phyloP scores from a whole-genome alignment of 1,284 basidiomycete species.

The Serendipita sp. region DNA sequence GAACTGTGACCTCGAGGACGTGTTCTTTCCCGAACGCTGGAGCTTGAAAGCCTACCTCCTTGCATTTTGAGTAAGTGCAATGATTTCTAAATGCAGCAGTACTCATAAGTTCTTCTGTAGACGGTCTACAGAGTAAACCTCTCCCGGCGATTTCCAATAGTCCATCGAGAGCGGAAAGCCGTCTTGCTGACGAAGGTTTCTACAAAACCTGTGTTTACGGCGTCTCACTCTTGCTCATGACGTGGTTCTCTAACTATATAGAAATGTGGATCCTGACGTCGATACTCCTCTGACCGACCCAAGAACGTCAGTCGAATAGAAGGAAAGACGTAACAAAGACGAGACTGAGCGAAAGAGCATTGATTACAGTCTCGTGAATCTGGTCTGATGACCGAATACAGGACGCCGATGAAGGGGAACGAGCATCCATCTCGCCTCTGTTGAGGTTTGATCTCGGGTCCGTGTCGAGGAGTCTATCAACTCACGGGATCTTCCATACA shows the following conservation, averaged over 20 bases:
- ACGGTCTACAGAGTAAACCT: no score
- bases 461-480: not conserved
- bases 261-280: not conserved
- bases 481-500: not conserved
- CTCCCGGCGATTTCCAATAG: no score
- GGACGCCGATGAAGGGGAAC: constrained; percentile 3
- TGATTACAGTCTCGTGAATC: not conserved
- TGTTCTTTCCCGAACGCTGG: no score
- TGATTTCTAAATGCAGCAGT: no score
- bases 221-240: not conserved
- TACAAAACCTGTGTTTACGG: not conserved
- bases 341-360: not conserved
- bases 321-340: not conserved
- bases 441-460: constrained; percentile 5
- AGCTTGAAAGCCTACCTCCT: no score
- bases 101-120: no score
- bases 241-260: not conserved
- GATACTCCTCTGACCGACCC: not conserved
- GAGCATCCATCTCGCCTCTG: constrained; percentile 3
- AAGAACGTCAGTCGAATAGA: not conserved
- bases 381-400: constrained; percentile 3
- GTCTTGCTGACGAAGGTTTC: no score
- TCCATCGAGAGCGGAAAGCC: no score
- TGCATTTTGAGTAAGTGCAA: no score
- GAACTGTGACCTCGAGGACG: no score